phyloP scores from a whole-genome alignment of 805 yeast species.

The Kazachstania psychrophila region DNA sequence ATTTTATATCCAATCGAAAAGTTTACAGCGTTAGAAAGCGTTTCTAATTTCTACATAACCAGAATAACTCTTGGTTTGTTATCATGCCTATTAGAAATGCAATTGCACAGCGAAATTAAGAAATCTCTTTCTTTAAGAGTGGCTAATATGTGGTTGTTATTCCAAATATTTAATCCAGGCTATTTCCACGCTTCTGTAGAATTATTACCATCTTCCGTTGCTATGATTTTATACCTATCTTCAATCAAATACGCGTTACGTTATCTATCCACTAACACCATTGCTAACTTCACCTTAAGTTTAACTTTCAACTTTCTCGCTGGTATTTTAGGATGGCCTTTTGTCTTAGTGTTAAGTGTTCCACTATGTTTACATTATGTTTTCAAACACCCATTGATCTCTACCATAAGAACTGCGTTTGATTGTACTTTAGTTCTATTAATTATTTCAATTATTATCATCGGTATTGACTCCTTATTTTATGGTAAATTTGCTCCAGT shows the following conservation, averaged over 20 bases:
- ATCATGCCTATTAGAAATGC: constrained; percentile 38
- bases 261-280: constrained; percentile 21
- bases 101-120: constrained; percentile 20
- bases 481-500: constrained; percentile 58
- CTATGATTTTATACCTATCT: constrained; percentile 41
- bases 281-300: constrained; percentile 18
- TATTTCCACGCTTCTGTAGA: constrained; percentile 84
- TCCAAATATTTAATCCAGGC: constrained; percentile 61
- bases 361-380: constrained; percentile 45
- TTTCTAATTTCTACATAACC: constrained; percentile 19
- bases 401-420: constrained; percentile 21
- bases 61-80: constrained; percentile 21
- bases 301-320: constrained; percentile 39
- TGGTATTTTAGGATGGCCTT: constrained; percentile 88
- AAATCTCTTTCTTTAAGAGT: constrained; percentile 21
- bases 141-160: constrained; percentile 55
- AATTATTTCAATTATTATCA: constrained; percentile 11
- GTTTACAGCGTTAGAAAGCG: constrained; percentile 23
- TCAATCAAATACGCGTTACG: constrained; percentile 21
- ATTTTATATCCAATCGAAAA: constrained; percentile 19
- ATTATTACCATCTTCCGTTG: constrained; percentile 75
- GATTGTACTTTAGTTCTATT: constrained; percentile 18
- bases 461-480: constrained; percentile 47
- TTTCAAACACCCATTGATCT: constrained; percentile 18
- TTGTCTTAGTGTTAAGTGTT: constrained; percentile 52